These are phyloP conservation scores for Picea glauca DNA, from an alignment of 75 land plant genomes.

Conservation along the genomic window DNA sequence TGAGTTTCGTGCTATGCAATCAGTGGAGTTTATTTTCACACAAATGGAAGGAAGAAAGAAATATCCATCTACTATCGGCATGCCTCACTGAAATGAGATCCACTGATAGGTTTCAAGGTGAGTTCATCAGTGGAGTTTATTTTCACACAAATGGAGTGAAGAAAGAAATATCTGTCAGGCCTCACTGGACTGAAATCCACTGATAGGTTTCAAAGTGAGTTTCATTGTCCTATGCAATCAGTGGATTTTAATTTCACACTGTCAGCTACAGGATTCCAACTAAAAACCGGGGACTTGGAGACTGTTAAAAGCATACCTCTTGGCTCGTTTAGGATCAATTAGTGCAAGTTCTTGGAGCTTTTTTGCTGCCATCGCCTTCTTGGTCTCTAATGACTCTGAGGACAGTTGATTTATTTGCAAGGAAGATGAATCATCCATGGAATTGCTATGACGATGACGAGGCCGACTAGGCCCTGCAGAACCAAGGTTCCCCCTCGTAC, in stretches of 20 bases:
- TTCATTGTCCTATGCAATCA: background rate
- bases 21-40: background rate
- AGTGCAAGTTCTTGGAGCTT: slow-evolving; percentile 51
- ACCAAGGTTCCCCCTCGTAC: slow-evolving; percentile 7
- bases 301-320: slow-evolving; percentile 25
- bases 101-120: background rate
- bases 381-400: slow-evolving; percentile 33
- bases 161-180: too few relatives aligned
- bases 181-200: background rate
- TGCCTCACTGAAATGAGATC: background rate
- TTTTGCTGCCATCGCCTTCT: slow-evolving; percentile 49
- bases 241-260: background rate
- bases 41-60: too few relatives aligned
- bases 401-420: slow-evolving; percentile 14
- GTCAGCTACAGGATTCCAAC: background rate
- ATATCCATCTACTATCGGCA: too few relatives aligned
- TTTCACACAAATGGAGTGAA: background rate
- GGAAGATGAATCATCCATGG: slow-evolving; percentile 54
- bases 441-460: slow-evolving; percentile 64
- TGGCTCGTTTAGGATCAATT: slow-evolving; percentile 50
- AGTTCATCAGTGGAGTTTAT: background rate
- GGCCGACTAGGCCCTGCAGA: slow-evolving; percentile 20
- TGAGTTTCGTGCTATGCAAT: too few relatives aligned
- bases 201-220: background rate
- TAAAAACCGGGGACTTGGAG: background rate